These are phyloP conservation scores for Talaromyces islandicus DNA, from an alignment of 2,329 filamentous ascomycete species.

Conservation along the genomic window DNA sequence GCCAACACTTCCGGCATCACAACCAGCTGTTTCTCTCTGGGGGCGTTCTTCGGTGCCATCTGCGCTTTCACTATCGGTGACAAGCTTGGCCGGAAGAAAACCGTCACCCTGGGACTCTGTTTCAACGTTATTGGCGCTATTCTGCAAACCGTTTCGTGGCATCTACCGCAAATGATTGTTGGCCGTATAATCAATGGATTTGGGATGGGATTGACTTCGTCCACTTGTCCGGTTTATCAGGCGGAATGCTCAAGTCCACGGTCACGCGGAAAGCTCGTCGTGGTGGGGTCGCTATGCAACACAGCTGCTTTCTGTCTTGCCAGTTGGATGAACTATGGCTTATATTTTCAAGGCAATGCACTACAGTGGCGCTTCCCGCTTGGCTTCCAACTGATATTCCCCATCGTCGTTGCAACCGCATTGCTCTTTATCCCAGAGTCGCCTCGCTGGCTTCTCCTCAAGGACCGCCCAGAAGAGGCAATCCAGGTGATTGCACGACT, in stretches of 20 bases:
- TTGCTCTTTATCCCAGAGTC: neutral
- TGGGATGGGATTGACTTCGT: conserved; percentile 2
- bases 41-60: conserved; percentile 40
- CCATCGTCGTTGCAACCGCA: neutral
- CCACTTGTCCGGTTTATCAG: conserved; percentile 9
- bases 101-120: neutral
- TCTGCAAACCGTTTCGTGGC: neutral
- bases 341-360: neutral
- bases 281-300: conserved; percentile 20
- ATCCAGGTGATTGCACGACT: conserved; percentile 7
- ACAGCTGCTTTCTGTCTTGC: conserved; percentile 19
- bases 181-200: conserved; percentile 1
- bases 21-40: conserved; percentile 27
- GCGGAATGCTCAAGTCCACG: conserved; percentile 2
- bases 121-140: neutral
- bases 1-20: conserved; percentile 13
- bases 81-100: conserved; percentile 36
- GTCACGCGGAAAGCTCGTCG: conserved; percentile 1
- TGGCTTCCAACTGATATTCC: conserved; percentile 17
- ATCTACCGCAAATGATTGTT: neutral
- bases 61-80: conserved; percentile 37
- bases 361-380: conserved; percentile 16
- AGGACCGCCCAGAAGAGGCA: conserved; percentile 5
- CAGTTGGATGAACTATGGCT: conserved; percentile 3
- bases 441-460: conserved; percentile 1